Evolutionary conservation across 2,329 filamentous ascomycete genomes (phyloP).

Genomic region (Plenodomus lindquistii): DNA sequence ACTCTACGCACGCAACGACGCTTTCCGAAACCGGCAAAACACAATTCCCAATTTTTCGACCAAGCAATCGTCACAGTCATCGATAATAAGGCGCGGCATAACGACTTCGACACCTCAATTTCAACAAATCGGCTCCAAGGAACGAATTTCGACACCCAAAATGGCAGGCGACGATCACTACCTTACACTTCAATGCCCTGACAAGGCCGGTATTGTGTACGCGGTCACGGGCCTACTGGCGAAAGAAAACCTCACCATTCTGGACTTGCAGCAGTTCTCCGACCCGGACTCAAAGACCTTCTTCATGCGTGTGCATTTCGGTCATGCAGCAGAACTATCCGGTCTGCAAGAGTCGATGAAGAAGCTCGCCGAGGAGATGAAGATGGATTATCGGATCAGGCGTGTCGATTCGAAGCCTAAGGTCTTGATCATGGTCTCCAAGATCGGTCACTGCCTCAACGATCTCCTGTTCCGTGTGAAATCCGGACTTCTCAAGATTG

Average conservation of each 20-base stretch:
- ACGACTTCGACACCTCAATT: conserved; percentile 18
- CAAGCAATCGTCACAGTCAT: conserved; percentile 19
- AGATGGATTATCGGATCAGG: conserved; percentile 73
- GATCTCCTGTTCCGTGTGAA: conserved; percentile 80
- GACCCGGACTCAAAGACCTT: conserved; percentile 75
- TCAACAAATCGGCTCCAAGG: conserved; percentile 25
- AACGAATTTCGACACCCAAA: conserved; percentile 32
- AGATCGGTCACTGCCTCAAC: conserved; percentile 85
- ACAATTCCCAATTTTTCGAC: conserved; percentile 33
- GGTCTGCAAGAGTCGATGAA: conserved; percentile 60
- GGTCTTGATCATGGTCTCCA: conserved; percentile 86
- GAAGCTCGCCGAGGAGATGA: conserved; percentile 64
- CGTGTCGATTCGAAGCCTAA: conserved; percentile 70
- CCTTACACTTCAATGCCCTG: conserved; percentile 80
- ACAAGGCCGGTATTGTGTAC: conserved; percentile 83
- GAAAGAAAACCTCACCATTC: conserved; percentile 73
- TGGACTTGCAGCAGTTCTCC: conserved; percentile 83
- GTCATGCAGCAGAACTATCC: conserved; percentile 56
- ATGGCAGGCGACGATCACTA: conserved; percentile 40
- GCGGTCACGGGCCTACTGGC: conserved; percentile 80
- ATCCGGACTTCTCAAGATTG: conserved; percentile 73
- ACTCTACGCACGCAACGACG: conserved; percentile 19
- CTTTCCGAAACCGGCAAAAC: conserved; percentile 38
- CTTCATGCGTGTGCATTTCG: conserved; percentile 89
- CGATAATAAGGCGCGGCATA: conserved; percentile 19